phyloP scores from a whole-genome alignment of 306 rosid species.

The Casuarina equisetifolia region DNA sequence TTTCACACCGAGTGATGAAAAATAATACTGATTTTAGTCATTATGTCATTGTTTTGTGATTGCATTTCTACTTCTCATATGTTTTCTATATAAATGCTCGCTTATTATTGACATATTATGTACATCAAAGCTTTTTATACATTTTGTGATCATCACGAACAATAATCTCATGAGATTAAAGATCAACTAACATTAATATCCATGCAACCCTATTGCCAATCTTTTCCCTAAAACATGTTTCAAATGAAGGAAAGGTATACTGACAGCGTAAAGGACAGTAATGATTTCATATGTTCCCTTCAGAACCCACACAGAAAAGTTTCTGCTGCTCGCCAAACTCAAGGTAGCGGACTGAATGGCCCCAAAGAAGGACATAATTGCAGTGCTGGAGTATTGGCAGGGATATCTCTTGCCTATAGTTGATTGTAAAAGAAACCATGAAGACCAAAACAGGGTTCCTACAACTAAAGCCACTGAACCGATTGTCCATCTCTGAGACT shows the following conservation, averaged over 20 bases:
- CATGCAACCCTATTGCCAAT: background rate
- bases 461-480: slow-evolving; percentile 67
- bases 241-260: slow-evolving; percentile 22
- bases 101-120: too few relatives aligned
- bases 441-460: slow-evolving; percentile 78
- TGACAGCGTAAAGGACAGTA: slow-evolving; percentile 69
- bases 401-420: slow-evolving; percentile 72
- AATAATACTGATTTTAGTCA: background rate
- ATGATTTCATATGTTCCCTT: slow-evolving; percentile 57
- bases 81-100: too few relatives aligned
- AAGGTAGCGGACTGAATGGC: slow-evolving; percentile 75
- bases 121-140: too few relatives aligned
- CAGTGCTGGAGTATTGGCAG: slow-evolving; percentile 81
- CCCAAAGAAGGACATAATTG: slow-evolving; percentile 82
- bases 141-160: background rate
- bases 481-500: slow-evolving; percentile 52
- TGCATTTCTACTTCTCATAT: too few relatives aligned
- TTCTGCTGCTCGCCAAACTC: slow-evolving; percentile 44
- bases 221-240: background rate
- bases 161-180: background rate
- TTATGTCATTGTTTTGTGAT: too few relatives aligned
- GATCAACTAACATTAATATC: background rate
- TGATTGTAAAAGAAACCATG: slow-evolving; percentile 79
- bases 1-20: background rate
- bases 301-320: slow-evolving; percentile 68